Conservation (phyloP, 1,284 basidiomycete genomes). For the Puccinia coronata region DNA sequence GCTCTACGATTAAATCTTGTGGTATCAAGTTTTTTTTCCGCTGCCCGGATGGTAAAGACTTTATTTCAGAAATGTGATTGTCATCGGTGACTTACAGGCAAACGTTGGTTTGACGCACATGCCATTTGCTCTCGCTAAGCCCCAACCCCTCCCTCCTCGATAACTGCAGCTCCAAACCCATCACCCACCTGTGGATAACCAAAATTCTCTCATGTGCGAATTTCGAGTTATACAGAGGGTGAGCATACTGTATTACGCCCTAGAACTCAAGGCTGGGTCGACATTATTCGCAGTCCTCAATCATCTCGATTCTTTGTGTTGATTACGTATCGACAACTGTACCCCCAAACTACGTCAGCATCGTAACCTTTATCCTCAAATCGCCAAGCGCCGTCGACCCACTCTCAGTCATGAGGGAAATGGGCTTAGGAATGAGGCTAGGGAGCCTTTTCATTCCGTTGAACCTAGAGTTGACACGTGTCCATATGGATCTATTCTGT, state of each 20-base stretch:
- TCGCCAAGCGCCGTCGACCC: slow-evolving; percentile 14
- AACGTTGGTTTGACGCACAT: too few species aligned
- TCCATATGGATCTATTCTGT: slow-evolving; percentile 14
- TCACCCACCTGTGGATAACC: too few species aligned
- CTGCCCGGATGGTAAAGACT: too few species aligned
- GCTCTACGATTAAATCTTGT: too few species aligned
- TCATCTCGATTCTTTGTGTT: background rate
- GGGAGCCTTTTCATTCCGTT: slow-evolving; percentile 7
- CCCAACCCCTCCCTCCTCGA: too few species aligned
- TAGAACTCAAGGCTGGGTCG: background rate
- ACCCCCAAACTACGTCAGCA: slow-evolving; percentile 20
- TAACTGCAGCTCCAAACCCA: too few species aligned
- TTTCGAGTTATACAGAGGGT: too few species aligned
- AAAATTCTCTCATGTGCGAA: too few species aligned
- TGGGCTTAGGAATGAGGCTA: background rate
- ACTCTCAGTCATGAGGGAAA: background rate
- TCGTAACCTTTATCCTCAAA: slow-evolving; percentile 15
- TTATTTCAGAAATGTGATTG: too few species aligned
- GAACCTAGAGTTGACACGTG: background rate
- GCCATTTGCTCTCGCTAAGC: too few species aligned
- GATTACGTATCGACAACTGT: slow-evolving; percentile 2
- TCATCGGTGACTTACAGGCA: too few species aligned
- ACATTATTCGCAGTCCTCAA: background rate
- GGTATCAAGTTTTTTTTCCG: too few species aligned
- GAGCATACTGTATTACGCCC: background rate